phyloP scores from a whole-genome alignment of 768 basidiomycete genomes.

The Brasilioporus rufonigricans region DNA sequence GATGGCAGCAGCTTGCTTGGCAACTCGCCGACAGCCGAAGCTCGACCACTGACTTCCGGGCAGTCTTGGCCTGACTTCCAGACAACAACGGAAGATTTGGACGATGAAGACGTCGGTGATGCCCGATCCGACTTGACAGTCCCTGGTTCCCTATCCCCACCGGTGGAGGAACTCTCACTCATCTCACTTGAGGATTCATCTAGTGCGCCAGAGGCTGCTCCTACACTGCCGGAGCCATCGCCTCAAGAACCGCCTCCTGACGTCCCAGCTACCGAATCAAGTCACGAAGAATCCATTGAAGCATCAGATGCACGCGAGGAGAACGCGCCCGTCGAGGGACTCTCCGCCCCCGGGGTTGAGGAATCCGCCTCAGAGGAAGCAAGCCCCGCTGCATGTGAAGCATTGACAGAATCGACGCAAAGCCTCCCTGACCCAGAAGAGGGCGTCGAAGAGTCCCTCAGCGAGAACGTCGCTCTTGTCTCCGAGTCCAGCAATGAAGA shows the following conservation, averaged over 20 bases:
- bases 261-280: conserved; percentile 5
- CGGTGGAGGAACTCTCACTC: conserved; percentile 27
- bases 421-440: conserved; percentile 3
- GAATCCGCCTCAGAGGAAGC: conserved; percentile 12
- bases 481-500: conserved; percentile 2
- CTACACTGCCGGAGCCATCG: background rate
- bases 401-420: conserved; percentile 3
- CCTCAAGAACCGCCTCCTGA: conserved; percentile 3
- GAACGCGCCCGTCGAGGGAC: background rate
- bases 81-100: conserved; percentile 17
- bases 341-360: background rate
- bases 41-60: conserved; percentile 1
- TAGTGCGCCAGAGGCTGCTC: background rate
- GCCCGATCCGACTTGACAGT: conserved; percentile 19
- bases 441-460: background rate
- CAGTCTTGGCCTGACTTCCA: conserved; percentile 13
- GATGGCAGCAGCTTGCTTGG: conserved; percentile 10
- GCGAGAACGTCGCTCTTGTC: conserved; percentile 6
- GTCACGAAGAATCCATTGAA: conserved; percentile 7
- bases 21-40: conserved; percentile 12
- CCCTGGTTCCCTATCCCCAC: conserved; percentile 24
- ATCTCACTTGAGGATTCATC: conserved; percentile 24
- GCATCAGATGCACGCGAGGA: conserved; percentile 1
- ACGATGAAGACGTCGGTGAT: conserved; percentile 26
- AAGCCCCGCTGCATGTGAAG: background rate